Percentiles rank a stretch among this genome's conserved stretches.
phyloP scores from a whole-genome alignment of 441 rosid genomes.

The Mallotus repandus region DNA sequence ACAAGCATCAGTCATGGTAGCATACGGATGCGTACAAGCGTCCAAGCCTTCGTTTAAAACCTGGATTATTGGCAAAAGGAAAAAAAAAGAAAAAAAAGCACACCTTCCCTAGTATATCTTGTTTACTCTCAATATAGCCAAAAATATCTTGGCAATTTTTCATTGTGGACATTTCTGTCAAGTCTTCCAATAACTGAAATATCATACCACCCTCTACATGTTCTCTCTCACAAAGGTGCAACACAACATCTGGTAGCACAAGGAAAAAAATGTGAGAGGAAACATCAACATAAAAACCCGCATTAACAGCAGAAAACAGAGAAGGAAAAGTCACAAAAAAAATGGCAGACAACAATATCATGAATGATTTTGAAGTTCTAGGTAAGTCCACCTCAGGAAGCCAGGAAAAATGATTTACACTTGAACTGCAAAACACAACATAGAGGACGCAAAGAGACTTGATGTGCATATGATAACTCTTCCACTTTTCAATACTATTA shows the following conservation, averaged over 20 bases:
- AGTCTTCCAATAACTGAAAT: constrained; percentile 92
- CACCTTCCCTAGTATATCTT: constrained; percentile 92
- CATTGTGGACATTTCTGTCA: constrained; percentile 99
- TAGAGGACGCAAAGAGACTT: background rate
- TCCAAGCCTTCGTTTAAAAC: constrained; percentile 3
- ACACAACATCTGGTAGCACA: constrained; percentile 66
- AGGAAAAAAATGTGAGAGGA: constrained; percentile 13
- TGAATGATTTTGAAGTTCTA: background rate
- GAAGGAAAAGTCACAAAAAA: background rate
- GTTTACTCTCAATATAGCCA: constrained; percentile 92
- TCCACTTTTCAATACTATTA: background rate
- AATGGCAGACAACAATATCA: background rate
- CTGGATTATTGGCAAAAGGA: background rate
- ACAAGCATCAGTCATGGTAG: background rate
- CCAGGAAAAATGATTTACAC: background rate
- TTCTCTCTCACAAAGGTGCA: constrained; percentile 95
- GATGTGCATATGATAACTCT: background rate
- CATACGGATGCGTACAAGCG: background rate
- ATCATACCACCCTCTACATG: constrained; percentile 99
- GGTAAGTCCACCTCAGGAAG: background rate
- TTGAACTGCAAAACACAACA: background rate
- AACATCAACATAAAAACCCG: background rate
- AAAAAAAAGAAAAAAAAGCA: background rate
- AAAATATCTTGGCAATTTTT: constrained; percentile 91
- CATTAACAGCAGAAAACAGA: background rate